Conservation (phyloP, 1,284 basidiomycete species). For the Fistulinella staudtii region DNA sequence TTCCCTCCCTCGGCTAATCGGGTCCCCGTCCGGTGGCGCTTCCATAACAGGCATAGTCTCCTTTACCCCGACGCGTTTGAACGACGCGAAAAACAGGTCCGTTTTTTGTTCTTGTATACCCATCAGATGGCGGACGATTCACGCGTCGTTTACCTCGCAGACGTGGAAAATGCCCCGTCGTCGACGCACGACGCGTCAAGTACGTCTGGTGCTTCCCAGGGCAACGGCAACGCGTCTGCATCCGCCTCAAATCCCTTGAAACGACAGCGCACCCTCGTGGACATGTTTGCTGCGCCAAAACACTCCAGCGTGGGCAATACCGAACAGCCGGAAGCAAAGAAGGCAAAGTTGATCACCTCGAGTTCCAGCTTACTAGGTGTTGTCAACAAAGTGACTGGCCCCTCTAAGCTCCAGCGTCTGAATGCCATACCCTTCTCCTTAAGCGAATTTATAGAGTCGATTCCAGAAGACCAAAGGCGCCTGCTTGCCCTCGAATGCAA, state of each 20-base stretch:
- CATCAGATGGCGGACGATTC: constrained; percentile 38
- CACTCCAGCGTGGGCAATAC: constrained; percentile 34
- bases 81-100: too few relatives aligned
- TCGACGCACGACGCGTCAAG: constrained; percentile 11
- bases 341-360: constrained; percentile 34
- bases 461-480: constrained; percentile 54
- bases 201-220: constrained; percentile 19
- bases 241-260: constrained; percentile 40
- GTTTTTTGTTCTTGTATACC: not conserved
- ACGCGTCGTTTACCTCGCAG: constrained; percentile 53
- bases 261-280: constrained; percentile 60
- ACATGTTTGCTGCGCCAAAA: constrained; percentile 52
- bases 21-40: constrained; percentile 2
- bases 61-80: not conserved
- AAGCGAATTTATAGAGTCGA: constrained; percentile 48
- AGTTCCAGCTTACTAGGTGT: constrained; percentile 13
- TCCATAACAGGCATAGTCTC: constrained; percentile 17
- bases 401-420: constrained; percentile 38
- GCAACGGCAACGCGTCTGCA: constrained; percentile 8
- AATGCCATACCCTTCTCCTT: constrained; percentile 71
- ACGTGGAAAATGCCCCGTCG: constrained; percentile 38
- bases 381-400: constrained; percentile 14
- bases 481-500: constrained; percentile 67
- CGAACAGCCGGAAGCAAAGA: constrained; percentile 38
- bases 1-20: not conserved